Base-by-base conservation (phyloP, 2,329 filamentous ascomycete species). In the Diaporthe citri region DNA sequence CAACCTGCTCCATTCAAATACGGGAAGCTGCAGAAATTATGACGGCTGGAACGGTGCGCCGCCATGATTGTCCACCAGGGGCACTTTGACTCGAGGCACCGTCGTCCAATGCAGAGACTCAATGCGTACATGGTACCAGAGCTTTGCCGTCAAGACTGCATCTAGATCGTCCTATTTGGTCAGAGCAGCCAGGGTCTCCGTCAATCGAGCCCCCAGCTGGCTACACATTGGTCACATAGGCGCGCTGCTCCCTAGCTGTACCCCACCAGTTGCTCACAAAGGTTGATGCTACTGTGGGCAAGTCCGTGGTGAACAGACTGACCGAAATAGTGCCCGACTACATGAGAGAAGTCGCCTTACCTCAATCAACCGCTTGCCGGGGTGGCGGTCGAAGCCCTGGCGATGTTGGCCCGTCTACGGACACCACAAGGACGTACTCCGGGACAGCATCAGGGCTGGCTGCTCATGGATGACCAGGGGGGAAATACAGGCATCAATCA, bases 1-100 rank as follows among this genome's bases (percentile, higher is more conserved):
- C 77, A 62, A 75, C 73, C 52, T 73, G 74, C 73, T 71, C 77
- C 77, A 79, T 78, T 77, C 64, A 76, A 74, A 78, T 41, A 73
- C 84, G 85, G 85, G 78, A 80, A 77, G 78, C 81, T 80, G 84
- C 85, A 85, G 82, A 75, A 78, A 77, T 79, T 79, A 81, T 81
- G 79, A 81, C 81, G 78, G 77, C 80, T 80, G 80, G 80, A 80
- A 80, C 79, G 80, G 78, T 79, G 78, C 79, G 79, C 60, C 56
- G 48, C 78, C 75, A 78, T 80, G 77, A 80, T 79, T 77, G 79
- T 79, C 77, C 74, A 78, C 79, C 80, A 79, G 82, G 80, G 79
- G 66, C 75, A 72, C 76, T 78, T 80, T 79, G 84, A 85, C 84
- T 86, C 85, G 85, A 86, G 82, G 77, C 75, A 80, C 79, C 67